Evolutionary conservation across 2,329 filamentous ascomycete species (phyloP), one percentile per base, ranked within the genome.

Genomic region (Myriangium duriaei): DNA sequence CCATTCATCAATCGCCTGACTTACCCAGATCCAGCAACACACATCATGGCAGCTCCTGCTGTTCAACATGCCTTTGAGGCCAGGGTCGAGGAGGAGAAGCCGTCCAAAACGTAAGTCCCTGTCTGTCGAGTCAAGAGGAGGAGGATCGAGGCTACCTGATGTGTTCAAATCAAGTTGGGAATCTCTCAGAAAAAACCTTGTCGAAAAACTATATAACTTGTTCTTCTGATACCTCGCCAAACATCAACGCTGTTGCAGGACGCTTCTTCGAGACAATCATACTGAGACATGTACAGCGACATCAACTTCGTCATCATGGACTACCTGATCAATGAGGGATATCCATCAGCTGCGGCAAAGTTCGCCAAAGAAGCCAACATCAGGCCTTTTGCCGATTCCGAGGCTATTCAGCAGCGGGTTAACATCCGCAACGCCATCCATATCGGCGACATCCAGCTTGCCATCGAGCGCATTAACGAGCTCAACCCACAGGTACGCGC

Each of bases 111-210:
- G 91, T 72, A 47, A 31, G 50, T 37, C n/a, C 39, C 11, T 28
- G 28, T 35, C 19, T 39, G 32, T 45, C 52, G 11, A n/a, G 14
- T 16, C 4, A n/a, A 13, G 11, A 11, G n/a, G 11, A n/a, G 18
- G 13, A 28, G 32, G 19, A 39, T 21, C 28, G 12, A 13, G 36
- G 36, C 30, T 68, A 76, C 69, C 93, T 93, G 87, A 92, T 83
- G 74, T 56, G 68, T 71, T 65, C 65, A 66, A 71, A 79, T 83
- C 79, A 92, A 94, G 74, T 76, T 98, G 91, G 91, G 91, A 98
- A 98, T 98, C 91, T 98, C 92, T 98, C 91, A 81, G 84, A 96
- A 83, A 72, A 75, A 63, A n/a, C 68, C 63, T 72, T 98, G 91
- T 83, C 80, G 91, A 98, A 77, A 85, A 77, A 62, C 69, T n/a